Percentiles rank a stretch among this genome's conserved stretches.
Evolutionary conservation across 1,284 basidiomycete species (phyloP).

Genomic region (Boletus holoroseus): DNA sequence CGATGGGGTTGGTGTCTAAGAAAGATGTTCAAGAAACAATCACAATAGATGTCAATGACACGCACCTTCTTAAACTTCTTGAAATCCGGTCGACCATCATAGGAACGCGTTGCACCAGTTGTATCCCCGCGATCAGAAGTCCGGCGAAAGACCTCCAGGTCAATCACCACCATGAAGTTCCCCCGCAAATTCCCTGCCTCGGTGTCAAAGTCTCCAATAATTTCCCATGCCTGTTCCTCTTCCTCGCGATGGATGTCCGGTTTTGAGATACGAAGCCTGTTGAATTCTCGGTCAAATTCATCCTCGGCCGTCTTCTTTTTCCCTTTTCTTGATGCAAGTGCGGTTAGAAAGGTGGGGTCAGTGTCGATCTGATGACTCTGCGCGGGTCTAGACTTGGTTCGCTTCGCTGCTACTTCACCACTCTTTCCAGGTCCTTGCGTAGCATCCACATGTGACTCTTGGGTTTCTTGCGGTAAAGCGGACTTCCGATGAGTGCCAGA

Average conservation of each 20-base stretch:
- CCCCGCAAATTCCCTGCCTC: conserved; percentile 62
- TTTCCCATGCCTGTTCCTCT: conserved; percentile 52
- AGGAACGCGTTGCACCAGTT: conserved; percentile 34
- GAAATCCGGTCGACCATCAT: conserved; percentile 66
- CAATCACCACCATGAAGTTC: conserved; percentile 82
- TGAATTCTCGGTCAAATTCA: conserved; percentile 79
- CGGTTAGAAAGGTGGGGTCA: conserved; percentile 64
- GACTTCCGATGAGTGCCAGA: conserved; percentile 1
- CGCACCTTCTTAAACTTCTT: conserved; percentile 83
- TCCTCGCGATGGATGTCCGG: conserved; percentile 45
- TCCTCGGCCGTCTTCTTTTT: conserved; percentile 70
- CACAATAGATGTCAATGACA: not conserved
- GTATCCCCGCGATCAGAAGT: conserved; percentile 8
- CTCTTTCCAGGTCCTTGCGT: not conserved
- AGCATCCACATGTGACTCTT: not conserved
- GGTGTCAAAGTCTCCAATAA: conserved; percentile 65
- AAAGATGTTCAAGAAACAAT: not conserved
- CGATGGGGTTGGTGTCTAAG: conserved; percentile 33
- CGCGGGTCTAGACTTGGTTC: conserved; percentile 5
- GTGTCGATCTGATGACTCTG: conserved; percentile 40
- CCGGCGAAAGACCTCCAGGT: conserved; percentile 51
- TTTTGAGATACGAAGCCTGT: conserved; percentile 72
- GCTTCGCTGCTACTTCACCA: conserved; percentile 8
- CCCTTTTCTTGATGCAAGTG: conserved; percentile 67
- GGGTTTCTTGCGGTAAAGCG: not conserved